Conservation (phyloP, 805 yeast species). For the Starmerella lactis-condensi region DNA sequence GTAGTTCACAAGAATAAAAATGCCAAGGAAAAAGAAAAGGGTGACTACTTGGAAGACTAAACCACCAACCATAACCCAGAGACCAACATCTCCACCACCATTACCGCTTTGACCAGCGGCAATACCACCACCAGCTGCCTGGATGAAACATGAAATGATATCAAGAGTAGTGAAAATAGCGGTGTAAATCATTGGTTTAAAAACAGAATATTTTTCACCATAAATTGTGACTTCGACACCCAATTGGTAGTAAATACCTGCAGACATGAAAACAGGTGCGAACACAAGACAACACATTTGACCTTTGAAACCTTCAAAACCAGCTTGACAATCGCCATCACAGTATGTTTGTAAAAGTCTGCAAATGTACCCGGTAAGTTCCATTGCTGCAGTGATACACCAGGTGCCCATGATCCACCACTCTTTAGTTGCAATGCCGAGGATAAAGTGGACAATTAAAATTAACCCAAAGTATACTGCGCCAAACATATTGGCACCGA, state of each 20-base stretch:
- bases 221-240: constrained; percentile 46
- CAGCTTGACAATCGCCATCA: constrained; percentile 13
- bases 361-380: constrained; percentile 49
- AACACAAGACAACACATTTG: constrained; percentile 50
- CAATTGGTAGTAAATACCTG: constrained; percentile 50
- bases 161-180: constrained; percentile 46
- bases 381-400: constrained; percentile 36
- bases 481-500: constrained; percentile 41
- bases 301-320: constrained; percentile 1
- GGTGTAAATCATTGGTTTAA: constrained; percentile 39
- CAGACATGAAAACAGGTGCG: constrained; percentile 68
- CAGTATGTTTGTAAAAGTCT: constrained; percentile 30
- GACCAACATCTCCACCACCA: constrained; percentile 23
- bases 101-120: constrained; percentile 32
- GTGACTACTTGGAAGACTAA: constrained; percentile 53
- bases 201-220: constrained; percentile 32
- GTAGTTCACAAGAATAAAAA: constrained; percentile 30
- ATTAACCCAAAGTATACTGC: constrained; percentile 34
- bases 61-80: constrained; percentile 54
- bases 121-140: constrained; percentile 55
- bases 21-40: constrained; percentile 38
- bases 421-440: constrained; percentile 32
- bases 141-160: constrained; percentile 39
- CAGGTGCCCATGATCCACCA: constrained; percentile 47
- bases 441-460: constrained; percentile 25